These are phyloP conservation scores for Phytopythium ostracodes DNA, from an alignment of 352 stramenopile species.

Conservation along the genomic window DNA sequence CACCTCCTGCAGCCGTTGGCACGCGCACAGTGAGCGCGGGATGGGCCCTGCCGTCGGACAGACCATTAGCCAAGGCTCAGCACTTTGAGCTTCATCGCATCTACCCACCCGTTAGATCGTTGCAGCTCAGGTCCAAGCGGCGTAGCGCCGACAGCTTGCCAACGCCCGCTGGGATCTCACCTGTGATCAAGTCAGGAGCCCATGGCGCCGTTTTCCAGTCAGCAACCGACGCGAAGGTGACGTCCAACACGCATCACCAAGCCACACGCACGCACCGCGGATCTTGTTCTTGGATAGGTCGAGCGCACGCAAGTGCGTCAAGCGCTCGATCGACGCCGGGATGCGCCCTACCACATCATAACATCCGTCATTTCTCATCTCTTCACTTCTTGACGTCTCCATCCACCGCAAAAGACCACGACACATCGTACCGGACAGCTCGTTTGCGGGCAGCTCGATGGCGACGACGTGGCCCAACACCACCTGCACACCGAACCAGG, in stretches of 20 bases:
- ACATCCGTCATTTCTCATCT: background rate
- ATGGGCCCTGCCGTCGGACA: constrained; percentile 27
- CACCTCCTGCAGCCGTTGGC: constrained; percentile 64
- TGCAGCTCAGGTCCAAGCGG: constrained; percentile 77
- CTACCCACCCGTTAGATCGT: constrained; percentile 51
- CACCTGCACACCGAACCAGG: constrained; percentile 78
- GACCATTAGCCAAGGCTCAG: background rate
- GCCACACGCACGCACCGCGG: constrained; percentile 24
- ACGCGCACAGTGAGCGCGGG: constrained; percentile 38
- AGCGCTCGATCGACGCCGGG: constrained; percentile 35
- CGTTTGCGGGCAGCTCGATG: constrained; percentile 70
- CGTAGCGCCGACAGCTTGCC: constrained; percentile 49
- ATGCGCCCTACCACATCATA: constrained; percentile 16
- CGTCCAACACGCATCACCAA: background rate
- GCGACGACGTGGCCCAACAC: constrained; percentile 64
- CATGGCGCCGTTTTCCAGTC: background rate
- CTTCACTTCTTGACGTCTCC: no score
- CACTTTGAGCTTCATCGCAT: background rate
- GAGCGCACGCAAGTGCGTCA: constrained; percentile 67
- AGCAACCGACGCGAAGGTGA: background rate
- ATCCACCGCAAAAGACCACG: no score
- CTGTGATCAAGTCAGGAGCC: constrained; percentile 12
- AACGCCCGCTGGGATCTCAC: constrained; percentile 50
- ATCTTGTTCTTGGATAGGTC: constrained; percentile 84
- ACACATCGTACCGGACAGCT: constrained; percentile 35